Evolutionary conservation across 2,329 filamentous ascomycete genomes (phyloP).

Genomic region (Teratosphaeria viscida): DNA sequence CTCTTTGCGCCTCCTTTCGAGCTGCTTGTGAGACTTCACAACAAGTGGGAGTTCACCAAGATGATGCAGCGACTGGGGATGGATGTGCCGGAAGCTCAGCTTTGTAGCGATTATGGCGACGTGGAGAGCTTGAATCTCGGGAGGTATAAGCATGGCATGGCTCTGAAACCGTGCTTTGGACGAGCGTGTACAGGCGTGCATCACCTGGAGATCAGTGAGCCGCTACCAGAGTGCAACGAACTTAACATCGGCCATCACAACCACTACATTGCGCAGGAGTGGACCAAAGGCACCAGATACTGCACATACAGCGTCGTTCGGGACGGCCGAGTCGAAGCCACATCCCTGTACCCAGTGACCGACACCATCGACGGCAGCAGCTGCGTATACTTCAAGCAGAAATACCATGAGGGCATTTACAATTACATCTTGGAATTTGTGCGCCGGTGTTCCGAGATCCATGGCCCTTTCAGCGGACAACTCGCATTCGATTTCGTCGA

Average conservation of each 20-base stretch:
- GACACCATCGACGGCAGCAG: slow-evolving; percentile 22
- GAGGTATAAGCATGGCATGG: slow-evolving; percentile 15
- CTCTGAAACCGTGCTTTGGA: slow-evolving; percentile 23
- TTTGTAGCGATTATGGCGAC: slow-evolving; percentile 14
- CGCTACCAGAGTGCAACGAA: background rate
- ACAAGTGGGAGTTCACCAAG: slow-evolving; percentile 22
- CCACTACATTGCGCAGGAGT: slow-evolving; percentile 21
- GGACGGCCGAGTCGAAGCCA: slow-evolving; percentile 16
- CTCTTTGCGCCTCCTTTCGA: slow-evolving; percentile 21
- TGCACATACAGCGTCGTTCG: slow-evolving; percentile 22
- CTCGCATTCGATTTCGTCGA: slow-evolving; percentile 24
- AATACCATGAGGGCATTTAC: slow-evolving; percentile 12
- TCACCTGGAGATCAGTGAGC: slow-evolving; percentile 5
- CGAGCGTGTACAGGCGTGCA: slow-evolving; percentile 11
- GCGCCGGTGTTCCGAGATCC: slow-evolving; percentile 2
- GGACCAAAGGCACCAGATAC: slow-evolving; percentile 21
- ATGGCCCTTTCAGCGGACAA: slow-evolving; percentile 11
- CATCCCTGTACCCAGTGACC: slow-evolving; percentile 20
- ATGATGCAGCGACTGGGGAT: slow-evolving; percentile 15
- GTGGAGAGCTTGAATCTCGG: slow-evolving; percentile 6
- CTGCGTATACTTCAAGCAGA: slow-evolving; percentile 19
- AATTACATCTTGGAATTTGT: slow-evolving; percentile 17
- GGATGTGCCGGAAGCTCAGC: slow-evolving; percentile 15
- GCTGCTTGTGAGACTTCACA: slow-evolving; percentile 20
- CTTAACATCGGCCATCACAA: slow-evolving; percentile 8